Evolutionary conservation across 768 basidiomycete species (phyloP).

Genomic region (Leccinum subgranulosum): DNA sequence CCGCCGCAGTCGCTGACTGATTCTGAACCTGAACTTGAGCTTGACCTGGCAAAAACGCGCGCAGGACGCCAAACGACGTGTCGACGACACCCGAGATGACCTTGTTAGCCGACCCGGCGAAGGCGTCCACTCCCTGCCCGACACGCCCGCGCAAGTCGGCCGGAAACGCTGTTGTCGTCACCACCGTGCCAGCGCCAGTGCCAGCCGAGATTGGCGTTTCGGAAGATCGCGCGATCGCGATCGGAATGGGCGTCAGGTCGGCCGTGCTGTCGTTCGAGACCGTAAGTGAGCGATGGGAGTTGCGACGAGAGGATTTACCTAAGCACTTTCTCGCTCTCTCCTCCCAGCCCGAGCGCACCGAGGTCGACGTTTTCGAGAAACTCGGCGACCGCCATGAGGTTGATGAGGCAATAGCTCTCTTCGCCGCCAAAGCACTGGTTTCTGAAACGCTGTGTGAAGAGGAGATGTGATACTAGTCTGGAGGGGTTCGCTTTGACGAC

Average conservation of each 20-base stretch:
- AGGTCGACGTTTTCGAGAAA: conserved; percentile 95
- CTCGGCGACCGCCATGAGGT: conserved; percentile 92
- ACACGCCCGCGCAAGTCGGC: conserved; percentile 70
- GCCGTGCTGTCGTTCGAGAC: conserved; percentile 51
- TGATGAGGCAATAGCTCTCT: conserved; percentile 90
- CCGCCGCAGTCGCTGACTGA: too few species aligned
- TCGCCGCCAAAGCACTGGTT: conserved; percentile 48
- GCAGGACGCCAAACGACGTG: conserved; percentile 82
- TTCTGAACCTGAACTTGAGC: not conserved
- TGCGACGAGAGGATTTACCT: conserved; percentile 40
- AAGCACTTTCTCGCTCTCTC: conserved; percentile 54
- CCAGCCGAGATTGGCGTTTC: conserved; percentile 35
- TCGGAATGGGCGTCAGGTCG: conserved; percentile 78
- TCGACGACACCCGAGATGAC: conserved; percentile 85
- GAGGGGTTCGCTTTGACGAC: conserved; percentile 92
- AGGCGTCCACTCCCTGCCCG: conserved; percentile 74
- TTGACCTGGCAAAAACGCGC: conserved; percentile 63
- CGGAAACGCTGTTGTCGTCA: conserved; percentile 30
- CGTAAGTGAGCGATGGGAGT: not conserved
- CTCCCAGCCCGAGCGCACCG: conserved; percentile 60
- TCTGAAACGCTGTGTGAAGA: conserved; percentile 33
- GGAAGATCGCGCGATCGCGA: conserved; percentile 45
- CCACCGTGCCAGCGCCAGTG: conserved; percentile 12
- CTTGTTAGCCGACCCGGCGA: conserved; percentile 79
- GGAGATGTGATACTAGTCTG: conserved; percentile 59